phyloP scores from a whole-genome alignment of 129 eudicot genomes.

The Mikania micrantha region DNA sequence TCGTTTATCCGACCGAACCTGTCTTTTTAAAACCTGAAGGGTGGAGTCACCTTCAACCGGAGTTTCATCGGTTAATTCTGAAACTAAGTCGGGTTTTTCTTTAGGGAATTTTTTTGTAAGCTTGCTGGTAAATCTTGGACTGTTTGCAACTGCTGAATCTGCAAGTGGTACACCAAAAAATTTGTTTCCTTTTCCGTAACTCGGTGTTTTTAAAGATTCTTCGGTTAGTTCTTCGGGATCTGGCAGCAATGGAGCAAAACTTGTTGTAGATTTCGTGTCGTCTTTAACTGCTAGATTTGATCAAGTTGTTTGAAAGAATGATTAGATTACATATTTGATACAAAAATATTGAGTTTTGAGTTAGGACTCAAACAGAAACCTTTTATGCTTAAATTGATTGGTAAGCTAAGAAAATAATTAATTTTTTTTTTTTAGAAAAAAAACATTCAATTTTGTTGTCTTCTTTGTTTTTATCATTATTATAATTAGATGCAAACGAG shows the following conservation, averaged over 20 bases:
- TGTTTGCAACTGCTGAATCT: conserved; percentile 37
- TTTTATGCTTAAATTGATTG: no score
- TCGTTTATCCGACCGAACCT: conserved; percentile 47
- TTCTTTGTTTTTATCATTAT: not conserved
- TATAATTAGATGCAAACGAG: not conserved
- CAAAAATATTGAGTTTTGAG: not conserved
- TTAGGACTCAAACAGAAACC: not conserved
- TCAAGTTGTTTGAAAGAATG: not conserved
- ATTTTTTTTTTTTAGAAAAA: no score
- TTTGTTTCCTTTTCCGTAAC: conserved; percentile 37
- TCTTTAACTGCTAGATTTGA: conserved; percentile 35
- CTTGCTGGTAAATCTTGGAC: conserved; percentile 45
- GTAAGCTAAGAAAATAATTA: no score
- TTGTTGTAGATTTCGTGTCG: conserved; percentile 30
- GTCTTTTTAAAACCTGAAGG: conserved; percentile 37
- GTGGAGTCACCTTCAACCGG: conserved; percentile 34
- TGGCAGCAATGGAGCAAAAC: conserved; percentile 23
- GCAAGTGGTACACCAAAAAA: conserved; percentile 52
- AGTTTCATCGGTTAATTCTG: conserved; percentile 35
- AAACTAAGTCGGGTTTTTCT: conserved; percentile 12
- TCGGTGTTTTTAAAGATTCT: conserved; percentile 45
- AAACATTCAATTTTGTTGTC: not conserved
- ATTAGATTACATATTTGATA: not conserved
- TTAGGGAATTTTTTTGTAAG: conserved; percentile 15
- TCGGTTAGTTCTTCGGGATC: conserved; percentile 45